Conservation (phyloP, 352 stramenopile species). For the Globisporangium perplexum region DNA sequence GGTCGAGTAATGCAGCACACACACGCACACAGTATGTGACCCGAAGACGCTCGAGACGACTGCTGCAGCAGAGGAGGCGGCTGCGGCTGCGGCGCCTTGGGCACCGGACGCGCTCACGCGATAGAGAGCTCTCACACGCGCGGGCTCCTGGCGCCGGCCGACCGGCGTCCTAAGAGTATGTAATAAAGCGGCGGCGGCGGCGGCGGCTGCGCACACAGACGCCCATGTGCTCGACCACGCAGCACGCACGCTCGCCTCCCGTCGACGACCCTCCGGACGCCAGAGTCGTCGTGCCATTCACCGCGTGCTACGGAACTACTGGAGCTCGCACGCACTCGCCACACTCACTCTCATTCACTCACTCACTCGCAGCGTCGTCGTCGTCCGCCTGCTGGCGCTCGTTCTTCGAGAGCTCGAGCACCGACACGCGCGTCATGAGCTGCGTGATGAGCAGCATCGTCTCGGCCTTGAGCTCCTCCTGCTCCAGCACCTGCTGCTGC, state of each 20-base stretch:
- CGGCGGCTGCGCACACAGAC: too few relatives aligned
- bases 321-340: too few relatives aligned
- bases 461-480: slow-evolving; percentile 78
- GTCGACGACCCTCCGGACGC: too few relatives aligned
- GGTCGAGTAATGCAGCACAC: slow-evolving; percentile 22
- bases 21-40: background rate
- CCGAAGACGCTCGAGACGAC: too few relatives aligned
- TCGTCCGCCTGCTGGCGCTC: slow-evolving; percentile 19
- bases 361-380: slow-evolving; percentile 13
- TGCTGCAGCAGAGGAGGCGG: too few relatives aligned
- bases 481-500: slow-evolving; percentile 75
- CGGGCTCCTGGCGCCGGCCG: background rate
- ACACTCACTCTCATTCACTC: too few relatives aligned
- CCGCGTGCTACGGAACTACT: too few relatives aligned
- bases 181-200: background rate
- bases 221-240: too few relatives aligned
- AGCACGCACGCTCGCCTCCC: too few relatives aligned
- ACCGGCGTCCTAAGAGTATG: background rate
- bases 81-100: too few relatives aligned
- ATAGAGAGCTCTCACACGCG: too few relatives aligned
- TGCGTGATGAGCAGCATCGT: slow-evolving; percentile 83
- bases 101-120: too few relatives aligned
- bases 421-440: slow-evolving; percentile 78
- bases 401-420: slow-evolving; percentile 60
- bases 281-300: background rate